These are phyloP conservation scores for Rhodotorula sphaerocarpa DNA, from an alignment of 768 basidiomycete genomes.

Conservation along the genomic window DNA sequence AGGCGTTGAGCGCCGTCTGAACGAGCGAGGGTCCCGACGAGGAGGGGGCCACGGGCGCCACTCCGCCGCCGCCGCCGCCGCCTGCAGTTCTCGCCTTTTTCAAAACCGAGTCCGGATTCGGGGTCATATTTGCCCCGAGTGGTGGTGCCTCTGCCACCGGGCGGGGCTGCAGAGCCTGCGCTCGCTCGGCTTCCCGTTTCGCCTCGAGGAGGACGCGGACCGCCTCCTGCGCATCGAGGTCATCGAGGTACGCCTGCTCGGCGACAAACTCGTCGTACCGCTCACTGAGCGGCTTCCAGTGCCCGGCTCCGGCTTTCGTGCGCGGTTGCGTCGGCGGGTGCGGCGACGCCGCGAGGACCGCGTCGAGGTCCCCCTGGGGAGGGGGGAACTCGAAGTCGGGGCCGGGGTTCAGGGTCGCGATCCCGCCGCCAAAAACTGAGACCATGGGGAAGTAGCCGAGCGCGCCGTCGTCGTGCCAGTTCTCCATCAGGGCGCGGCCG, in stretches of 20 bases:
- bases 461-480: conserved; percentile 84
- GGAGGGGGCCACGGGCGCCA: background rate
- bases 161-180: too few species aligned
- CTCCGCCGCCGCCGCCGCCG: too few species aligned
- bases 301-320: conserved; percentile 30
- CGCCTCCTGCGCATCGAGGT: conserved; percentile 56
- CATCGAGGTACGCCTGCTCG: conserved; percentile 72
- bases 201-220: conserved; percentile 8
- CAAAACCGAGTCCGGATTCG: background rate
- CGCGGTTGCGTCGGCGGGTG: conserved; percentile 12
- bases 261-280: conserved; percentile 75
- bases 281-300: conserved; percentile 73
- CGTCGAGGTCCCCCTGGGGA: conserved; percentile 62
- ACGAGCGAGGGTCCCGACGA: background rate
- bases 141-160: background rate
- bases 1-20: background rate
- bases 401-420: conserved; percentile 76
- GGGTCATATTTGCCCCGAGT: too few species aligned
- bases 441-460: conserved; percentile 93
- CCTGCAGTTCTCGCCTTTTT: conserved; percentile 12
- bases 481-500: conserved; percentile 51
- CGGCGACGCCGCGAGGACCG: conserved; percentile 48
- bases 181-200: background rate
- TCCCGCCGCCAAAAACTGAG: conserved; percentile 83
- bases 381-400: conserved; percentile 76